phyloP scores from a whole-genome alignment of 2,329 filamentous ascomycete genomes.

The Ilyonectria robusta region DNA sequence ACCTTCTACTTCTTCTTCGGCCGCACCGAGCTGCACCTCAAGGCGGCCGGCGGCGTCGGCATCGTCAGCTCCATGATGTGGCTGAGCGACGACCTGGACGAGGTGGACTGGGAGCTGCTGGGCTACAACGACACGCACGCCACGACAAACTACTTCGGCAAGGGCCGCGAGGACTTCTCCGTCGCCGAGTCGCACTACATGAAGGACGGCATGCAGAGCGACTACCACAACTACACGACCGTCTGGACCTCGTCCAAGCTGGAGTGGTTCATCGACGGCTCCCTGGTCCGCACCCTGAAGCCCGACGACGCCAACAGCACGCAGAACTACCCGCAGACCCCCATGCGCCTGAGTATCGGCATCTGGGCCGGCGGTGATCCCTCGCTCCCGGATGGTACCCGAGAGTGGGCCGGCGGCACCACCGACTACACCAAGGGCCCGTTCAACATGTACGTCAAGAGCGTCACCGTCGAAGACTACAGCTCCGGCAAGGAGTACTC shows the following conservation, averaged over 20 bases:
- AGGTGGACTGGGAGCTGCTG: constrained; percentile 90
- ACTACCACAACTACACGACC: constrained; percentile 83
- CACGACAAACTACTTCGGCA: constrained; percentile 85
- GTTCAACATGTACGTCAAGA: constrained; percentile 82
- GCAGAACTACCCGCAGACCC: constrained; percentile 80
- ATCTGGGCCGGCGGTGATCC: constrained; percentile 77
- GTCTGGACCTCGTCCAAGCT: constrained; percentile 78
- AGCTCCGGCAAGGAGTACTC: constrained; percentile 75
- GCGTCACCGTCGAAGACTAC: constrained; percentile 68
- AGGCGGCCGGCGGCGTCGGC: constrained; percentile 80
- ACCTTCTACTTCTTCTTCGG: constrained; percentile 92
- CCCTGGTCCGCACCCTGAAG: constrained; percentile 71
- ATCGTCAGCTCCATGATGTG: constrained; percentile 88
- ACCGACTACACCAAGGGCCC: constrained; percentile 77
- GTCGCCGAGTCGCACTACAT: constrained; percentile 73
- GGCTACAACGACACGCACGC: constrained; percentile 75
- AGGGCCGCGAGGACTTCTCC: constrained; percentile 75
- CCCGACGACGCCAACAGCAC: constrained; percentile 74
- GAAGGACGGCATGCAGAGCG: constrained; percentile 67
- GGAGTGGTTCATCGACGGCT: constrained; percentile 79
- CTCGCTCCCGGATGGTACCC: constrained; percentile 67
- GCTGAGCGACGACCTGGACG: constrained; percentile 86
- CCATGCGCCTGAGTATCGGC: constrained; percentile 78
- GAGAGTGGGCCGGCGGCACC: constrained; percentile 78
- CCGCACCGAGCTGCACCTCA: constrained; percentile 82